These are phyloP conservation scores for Bifiguratus adelaidae DNA, from an alignment of 192 early-diverging fungal species.

Conservation along the genomic window DNA sequence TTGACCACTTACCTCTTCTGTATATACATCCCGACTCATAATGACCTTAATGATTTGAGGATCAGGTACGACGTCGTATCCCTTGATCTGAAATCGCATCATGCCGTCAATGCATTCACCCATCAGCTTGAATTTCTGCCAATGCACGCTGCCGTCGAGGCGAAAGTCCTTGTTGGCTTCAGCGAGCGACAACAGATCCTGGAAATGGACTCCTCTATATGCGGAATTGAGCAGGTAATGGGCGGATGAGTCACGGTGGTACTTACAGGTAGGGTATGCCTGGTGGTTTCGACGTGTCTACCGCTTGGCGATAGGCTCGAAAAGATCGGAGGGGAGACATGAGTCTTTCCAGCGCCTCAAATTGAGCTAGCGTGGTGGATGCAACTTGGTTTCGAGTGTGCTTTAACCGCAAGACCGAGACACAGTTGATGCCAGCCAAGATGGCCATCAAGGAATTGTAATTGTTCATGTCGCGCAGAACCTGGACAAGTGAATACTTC, in stretches of 20 bases:
- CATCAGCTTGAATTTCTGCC: constrained; percentile 62
- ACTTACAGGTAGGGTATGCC: constrained; percentile 72
- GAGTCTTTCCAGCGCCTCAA: constrained; percentile 46
- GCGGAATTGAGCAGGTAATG: background rate
- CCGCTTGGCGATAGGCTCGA: constrained; percentile 47
- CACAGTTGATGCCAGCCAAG: constrained; percentile 55
- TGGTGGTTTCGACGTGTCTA: constrained; percentile 41
- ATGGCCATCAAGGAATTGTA: constrained; percentile 74
- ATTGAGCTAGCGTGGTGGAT: constrained; percentile 34
- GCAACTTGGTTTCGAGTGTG: constrained; percentile 44
- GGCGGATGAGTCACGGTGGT: background rate
- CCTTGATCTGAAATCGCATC: constrained; percentile 35
- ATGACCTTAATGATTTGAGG: too few species aligned
- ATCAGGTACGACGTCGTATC: too few species aligned
- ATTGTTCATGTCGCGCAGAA: constrained; percentile 52
- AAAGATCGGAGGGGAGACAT: constrained; percentile 38
- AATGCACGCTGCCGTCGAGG: constrained; percentile 53
- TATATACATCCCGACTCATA: too few species aligned
- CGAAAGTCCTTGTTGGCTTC: constrained; percentile 58
- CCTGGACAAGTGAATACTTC: constrained; percentile 6
- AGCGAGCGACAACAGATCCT: constrained; percentile 61
- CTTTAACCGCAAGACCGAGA: constrained; percentile 47
- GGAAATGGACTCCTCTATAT: constrained; percentile 52
- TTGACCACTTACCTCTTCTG: too few species aligned
- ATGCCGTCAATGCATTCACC: constrained; percentile 51